Evolutionary conservation across 441 rosid genomes (phyloP), one percentile per base, ranked within the genome.

Genomic region (Macaranga tanarius): DNA sequence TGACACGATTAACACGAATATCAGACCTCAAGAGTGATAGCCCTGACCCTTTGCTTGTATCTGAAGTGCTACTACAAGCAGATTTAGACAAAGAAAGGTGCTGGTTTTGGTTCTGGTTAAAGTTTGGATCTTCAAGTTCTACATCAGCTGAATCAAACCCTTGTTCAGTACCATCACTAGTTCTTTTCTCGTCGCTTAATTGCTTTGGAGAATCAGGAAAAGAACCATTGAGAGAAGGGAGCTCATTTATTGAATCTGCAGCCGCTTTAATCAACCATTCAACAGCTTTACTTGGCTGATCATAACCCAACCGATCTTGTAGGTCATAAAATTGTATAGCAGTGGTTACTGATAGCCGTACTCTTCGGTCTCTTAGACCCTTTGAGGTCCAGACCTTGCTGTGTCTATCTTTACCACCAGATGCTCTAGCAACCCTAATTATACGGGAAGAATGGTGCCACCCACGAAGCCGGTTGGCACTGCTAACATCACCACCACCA

Each of bases 371-470:
- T 73, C 97, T 82, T 17, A 86, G 79, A 25, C 99, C 99, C 77
- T 92, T 92, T 0, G 99, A 92, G 31, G 99, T 94, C 89, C 83
- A 91, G 0, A 94, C 97, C 81, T 94, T 94, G 85, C 99, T 94
- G 82, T 94, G 99, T 63, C 99, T 85, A 78, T 95, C 99, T 82
- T 95, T 95, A 2, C 99, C 99, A 47, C 99, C 98, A 2, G 99
- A 89, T 54, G 99, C 96, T 73, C 98, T 79, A 0, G 99, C 92
- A 84, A 92, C 99, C 94, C 97, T 89, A 83, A 92, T 88, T 47
- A 95, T 95, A 67, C 99, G 72, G 1, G 97, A 91, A 0, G 93
- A 86, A 47, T 86, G 86, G 79, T 72, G 92, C 93, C 93, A 90
- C 70, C 88, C 86, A 0, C 89, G 81, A 57, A 88, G 80, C 66